These are phyloP conservation scores for Albifimbria verrucaria DNA, from an alignment of 2,329 filamentous ascomycete species.

Conservation along the genomic window DNA sequence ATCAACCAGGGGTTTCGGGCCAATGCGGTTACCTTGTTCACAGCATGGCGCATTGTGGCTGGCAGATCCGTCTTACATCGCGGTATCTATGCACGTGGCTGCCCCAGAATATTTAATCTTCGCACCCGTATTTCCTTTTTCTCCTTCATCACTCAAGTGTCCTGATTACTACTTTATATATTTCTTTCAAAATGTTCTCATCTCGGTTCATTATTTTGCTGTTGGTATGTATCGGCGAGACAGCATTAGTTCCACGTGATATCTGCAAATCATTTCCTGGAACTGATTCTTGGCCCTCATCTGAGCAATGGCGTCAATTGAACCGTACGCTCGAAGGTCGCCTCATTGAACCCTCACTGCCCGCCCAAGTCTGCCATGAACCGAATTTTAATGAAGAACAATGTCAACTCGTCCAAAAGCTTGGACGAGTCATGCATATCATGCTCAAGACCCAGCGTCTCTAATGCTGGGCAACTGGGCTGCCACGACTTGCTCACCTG, in stretches of 20 bases:
- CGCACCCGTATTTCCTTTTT: too few relatives aligned
- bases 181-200: too few relatives aligned
- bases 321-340: slow-evolving; percentile 41
- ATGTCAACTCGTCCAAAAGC: slow-evolving; percentile 23
- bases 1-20: too few relatives aligned
- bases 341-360: slow-evolving; percentile 38
- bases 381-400: slow-evolving; percentile 18
- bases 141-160: too few relatives aligned
- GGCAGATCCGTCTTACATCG: too few relatives aligned
- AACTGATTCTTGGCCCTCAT: slow-evolving; percentile 44
- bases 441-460: slow-evolving; percentile 25
- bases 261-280: slow-evolving; percentile 48
- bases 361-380: slow-evolving; percentile 29
- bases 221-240: not conserved
- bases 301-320: slow-evolving; percentile 40
- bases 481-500: slow-evolving; percentile 49
- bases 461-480: slow-evolving; percentile 38
- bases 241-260: not conserved
- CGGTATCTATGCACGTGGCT: too few relatives aligned
- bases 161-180: too few relatives aligned
- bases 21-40: too few relatives aligned
- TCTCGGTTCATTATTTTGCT: too few relatives aligned
- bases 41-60: too few relatives aligned
- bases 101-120: too few relatives aligned
- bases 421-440: slow-evolving; percentile 26